Base-by-base conservation (phyloP, 75 land plant genomes). In the Pinus albicaulis region DNA sequence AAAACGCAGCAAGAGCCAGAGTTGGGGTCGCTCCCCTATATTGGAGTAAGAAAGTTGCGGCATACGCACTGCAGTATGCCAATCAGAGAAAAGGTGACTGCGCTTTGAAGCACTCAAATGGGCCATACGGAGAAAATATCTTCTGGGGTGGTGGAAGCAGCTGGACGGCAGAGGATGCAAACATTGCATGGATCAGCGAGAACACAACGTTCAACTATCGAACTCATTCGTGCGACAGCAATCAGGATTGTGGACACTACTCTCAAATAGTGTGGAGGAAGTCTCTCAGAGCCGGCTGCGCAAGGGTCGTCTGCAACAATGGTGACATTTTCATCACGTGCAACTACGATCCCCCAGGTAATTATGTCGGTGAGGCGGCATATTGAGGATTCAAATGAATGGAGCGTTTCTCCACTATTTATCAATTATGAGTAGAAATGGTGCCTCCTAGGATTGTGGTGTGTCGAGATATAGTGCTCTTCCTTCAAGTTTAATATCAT, bases 51-150 rank as follows among this genome's bases (percentile, higher is more conserved):
- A 60, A 75, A 55, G 81, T 91, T 24, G 87, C 87, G 26, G 65
- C 25, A 26, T 86, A 91, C 77, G 93, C 93, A 13, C 61, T 56
- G 61, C 86, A 89, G 89, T 91, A 89, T 91, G 93, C 93, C 2
- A 76, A 66, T 31, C 75, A 82, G 80, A 76, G 90, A 13, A 75
- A 56, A 58, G 76, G 64, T 6, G 89, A 91, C 72, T 91, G 93
- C 87, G 59, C 60, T 55, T 76, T 82, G 74, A 73, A 80, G 62
- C 93, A 91, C 64, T 91, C 93, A 3, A 81, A 85, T 57, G 87
- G 87, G 7, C 85, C 86, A 12, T 77, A 64, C 36, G 88, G 73
- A 6, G 90, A 88, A 82, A 88, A 88, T 76, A 59, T 88, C 31
- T 86, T 74, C 78, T 63, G 78, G 85, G 81, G 84, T 8, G 23